Base-by-base conservation (phyloP, 1,139 yeast genomes). In the Kodamaea anthophila region DNA sequence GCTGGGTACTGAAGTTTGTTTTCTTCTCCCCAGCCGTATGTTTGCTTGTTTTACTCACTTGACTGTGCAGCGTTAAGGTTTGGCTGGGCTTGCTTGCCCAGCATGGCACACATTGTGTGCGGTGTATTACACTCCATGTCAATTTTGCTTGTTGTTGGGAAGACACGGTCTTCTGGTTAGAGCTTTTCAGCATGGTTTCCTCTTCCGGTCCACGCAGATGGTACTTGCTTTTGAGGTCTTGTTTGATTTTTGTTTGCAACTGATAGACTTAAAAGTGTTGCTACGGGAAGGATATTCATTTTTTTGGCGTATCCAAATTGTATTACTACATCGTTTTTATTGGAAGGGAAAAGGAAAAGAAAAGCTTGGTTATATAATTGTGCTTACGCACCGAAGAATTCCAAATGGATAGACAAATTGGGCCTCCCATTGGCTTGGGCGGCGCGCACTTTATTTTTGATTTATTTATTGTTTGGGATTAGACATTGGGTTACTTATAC, bases 401-500 rank as follows among this genome's bases (percentile, higher is more conserved):
- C 6, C 8, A 16, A 16, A 16, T 16, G 18, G 18, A 44, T 44
- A 45, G 49, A 47, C 38, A 44, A 51, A 55, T 54, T 50, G 52
- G 51, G 51, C 57, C 55, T 53, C 49, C 43, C 43, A 44, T 38
- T 45, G 44, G 15, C 9, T 28, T 28, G 30, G 26, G 9, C 13
- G 5, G 13, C 24, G 13, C 14, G 18, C 21, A 19, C 14, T 23
- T 21, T 20, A 16, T 26, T 23, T 21, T 30, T 36, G 40, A 35
- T 39, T 40, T 31, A 29, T 38, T 38, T 32, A 38, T 38, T 37
- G 36, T 38, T 32, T 49, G 44, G 57, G 65, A 56, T 58, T 59
- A 59, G 66, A 59, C 65, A 55, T 58, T 54, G 65, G 60, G 59
- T 51, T 52, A 42, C 38, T 47, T 45, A 48, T 43, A 51, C 41